These are phyloP conservation scores for Lactarius akahatsu DNA, from an alignment of 768 basidiomycete species.

Conservation along the genomic window DNA sequence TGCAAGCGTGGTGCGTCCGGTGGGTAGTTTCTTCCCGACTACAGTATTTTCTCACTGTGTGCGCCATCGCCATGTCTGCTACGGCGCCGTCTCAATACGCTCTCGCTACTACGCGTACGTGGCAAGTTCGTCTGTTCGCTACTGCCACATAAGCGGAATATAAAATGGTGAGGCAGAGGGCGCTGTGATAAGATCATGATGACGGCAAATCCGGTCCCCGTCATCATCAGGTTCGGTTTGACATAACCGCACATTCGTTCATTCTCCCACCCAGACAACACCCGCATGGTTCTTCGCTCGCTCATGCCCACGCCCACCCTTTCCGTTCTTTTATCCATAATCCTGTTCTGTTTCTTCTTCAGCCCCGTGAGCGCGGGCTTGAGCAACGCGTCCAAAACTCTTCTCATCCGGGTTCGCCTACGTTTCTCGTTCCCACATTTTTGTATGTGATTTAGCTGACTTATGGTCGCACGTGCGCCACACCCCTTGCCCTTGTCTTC, in stretches of 20 bases:
- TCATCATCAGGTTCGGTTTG: not conserved
- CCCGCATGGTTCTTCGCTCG: conserved; percentile 9
- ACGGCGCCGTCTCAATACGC: too few species aligned
- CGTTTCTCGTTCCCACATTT: conserved; percentile 8
- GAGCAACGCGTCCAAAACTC: conserved; percentile 3
- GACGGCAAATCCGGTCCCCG: not conserved
- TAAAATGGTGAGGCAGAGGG: not conserved
- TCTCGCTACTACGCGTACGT: too few species aligned
- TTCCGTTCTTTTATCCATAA: conserved; percentile 23
- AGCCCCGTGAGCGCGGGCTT: conserved; percentile 15
- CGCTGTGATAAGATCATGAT: not conserved
- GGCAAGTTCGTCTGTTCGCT: too few species aligned
- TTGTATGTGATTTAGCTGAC: conserved; percentile 17
- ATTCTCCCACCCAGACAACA: conserved; percentile 1
- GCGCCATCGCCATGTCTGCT: too few species aligned
- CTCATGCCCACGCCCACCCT: conserved; percentile 4
- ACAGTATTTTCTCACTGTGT: too few species aligned
- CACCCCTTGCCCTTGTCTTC: conserved; percentile 2
- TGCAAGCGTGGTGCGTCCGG: not conserved
- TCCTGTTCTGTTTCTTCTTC: conserved; percentile 12
- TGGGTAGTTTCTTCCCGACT: too few species aligned
- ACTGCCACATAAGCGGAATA: too few species aligned
- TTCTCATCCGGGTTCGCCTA: conserved; percentile 24
- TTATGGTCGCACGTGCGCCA: conserved; percentile 30
- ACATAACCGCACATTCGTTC: not conserved